Base-by-base conservation (phyloP, 768 basidiomycete species). In the Jaapia argillacea region DNA sequence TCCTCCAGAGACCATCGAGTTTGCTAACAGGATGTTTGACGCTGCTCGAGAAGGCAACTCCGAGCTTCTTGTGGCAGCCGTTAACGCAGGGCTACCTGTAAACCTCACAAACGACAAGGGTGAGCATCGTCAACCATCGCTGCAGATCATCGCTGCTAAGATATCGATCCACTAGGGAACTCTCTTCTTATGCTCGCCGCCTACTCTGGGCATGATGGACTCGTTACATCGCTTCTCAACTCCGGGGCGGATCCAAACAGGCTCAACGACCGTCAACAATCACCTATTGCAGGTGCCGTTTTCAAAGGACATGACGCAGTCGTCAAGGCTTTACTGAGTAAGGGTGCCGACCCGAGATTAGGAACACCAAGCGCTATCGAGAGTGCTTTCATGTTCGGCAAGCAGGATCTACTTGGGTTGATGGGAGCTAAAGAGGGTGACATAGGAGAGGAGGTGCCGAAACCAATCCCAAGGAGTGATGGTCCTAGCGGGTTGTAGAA, bases 171-270 rank as follows among this genome's bases (percentile, higher is more conserved):
- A 16, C 10, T 33, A 80, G 85, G 86, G 18, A 87, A 88, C 56
- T 84, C 83, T 4, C 65, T 89, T 4, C 63, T 88, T 42, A 88
- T 88, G 83, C 72, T 86, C 41, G 78, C 81, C 3, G 74, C 85
- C 2, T 88, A 88, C 54, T 63, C 75, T 18, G 85, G 85, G 1
- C 81, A 86, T 51, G 58, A 63, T 0, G 61, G 67, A 2, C 71
- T 83, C 16, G 63, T 74, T 1, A 63, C 63, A 37, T 69, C 67
- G 12, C 69, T 89, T 22, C 58, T 86, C 38, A 51, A 60, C 4
- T 68, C 71, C 25, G 72, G 73, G 2, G 82, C 75, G 28, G 81
- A 87, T 57, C 74, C 78, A 2, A 79, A 85, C 52, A 65, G 75
- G 7, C 54, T 77, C 41, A 89, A 89, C 57, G 83, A 87, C 51